Percentiles rank a stretch among this genome's conserved stretches.
Evolutionary conservation across 345 rosid species (phyloP).

Genomic region (Eucalyptus victrix): DNA sequence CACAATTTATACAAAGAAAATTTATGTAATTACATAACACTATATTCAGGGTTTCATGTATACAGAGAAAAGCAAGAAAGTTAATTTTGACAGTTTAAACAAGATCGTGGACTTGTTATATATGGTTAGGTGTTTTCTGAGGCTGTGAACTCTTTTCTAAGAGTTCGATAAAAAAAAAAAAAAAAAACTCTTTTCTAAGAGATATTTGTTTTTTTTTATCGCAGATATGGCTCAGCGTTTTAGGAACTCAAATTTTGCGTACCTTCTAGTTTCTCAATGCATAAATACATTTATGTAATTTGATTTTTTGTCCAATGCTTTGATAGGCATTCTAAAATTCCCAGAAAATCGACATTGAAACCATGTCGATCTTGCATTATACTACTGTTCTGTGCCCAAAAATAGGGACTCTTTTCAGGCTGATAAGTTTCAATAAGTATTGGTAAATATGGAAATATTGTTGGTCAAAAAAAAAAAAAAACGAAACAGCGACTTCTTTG

Average conservation of each 20-base stretch:
- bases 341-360: neutral
- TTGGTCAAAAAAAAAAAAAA: neutral
- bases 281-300: too few species aligned
- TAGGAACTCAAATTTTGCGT: neutral
- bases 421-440: neutral
- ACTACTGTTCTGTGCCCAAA: neutral
- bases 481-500: neutral
- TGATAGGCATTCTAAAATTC: neutral
- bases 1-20: neutral
- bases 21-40: neutral
- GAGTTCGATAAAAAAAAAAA: too few species aligned
- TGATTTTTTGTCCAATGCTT: neutral
- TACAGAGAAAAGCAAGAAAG: neutral
- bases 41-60: neutral
- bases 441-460: neutral
- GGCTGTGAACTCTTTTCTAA: neutral
- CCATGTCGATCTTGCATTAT: neutral
- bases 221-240: neutral
- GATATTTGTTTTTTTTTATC: neutral
- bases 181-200: neutral
- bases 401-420: neutral
- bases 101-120: neutral
- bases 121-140: neutral
- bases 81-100: neutral
- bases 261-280: neutral